phyloP scores from a whole-genome alignment of 2,329 filamentous ascomycete genomes.

The Aspergillus aculeatus region DNA sequence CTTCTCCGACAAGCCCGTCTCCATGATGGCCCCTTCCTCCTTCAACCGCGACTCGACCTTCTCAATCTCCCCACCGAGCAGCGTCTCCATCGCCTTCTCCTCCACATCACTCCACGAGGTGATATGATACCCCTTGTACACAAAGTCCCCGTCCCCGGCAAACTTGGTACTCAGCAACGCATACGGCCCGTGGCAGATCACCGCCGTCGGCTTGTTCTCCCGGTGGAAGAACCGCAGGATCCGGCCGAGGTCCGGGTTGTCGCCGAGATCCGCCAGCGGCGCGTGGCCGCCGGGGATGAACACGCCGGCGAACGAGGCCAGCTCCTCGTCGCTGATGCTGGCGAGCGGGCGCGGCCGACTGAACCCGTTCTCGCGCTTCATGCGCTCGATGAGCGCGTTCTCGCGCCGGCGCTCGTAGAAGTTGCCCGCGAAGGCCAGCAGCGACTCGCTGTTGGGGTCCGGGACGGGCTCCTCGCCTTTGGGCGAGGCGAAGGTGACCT shows the following conservation, averaged over 20 bases:
- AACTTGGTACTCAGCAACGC: constrained; percentile 46
- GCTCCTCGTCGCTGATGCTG: constrained; percentile 41
- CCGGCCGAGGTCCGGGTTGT: constrained; percentile 43
- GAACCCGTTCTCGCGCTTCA: constrained; percentile 49
- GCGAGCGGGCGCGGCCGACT: constrained; percentile 37
- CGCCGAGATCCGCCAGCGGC: constrained; percentile 44
- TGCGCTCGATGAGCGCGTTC: constrained; percentile 42
- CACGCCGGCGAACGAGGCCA: constrained; percentile 41
- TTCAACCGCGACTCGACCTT: constrained; percentile 43
- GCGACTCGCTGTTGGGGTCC: constrained; percentile 44
- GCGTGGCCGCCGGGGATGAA: constrained; percentile 50
- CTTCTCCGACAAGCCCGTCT: constrained; percentile 42
- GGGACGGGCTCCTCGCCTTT: constrained; percentile 42
- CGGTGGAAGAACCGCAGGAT: constrained; percentile 44
- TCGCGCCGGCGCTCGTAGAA: constrained; percentile 46
- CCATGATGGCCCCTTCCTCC: constrained; percentile 46
- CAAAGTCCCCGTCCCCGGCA: constrained; percentile 37
- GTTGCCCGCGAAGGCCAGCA: constrained; percentile 48
- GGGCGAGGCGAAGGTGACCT: constrained; percentile 49
- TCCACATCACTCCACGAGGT: constrained; percentile 48
- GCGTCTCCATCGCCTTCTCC: constrained; percentile 49
- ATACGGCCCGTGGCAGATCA: constrained; percentile 50
- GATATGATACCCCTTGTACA: constrained; percentile 48
- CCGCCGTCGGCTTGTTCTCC: constrained; percentile 45
- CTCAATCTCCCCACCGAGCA: constrained; percentile 43